Evolutionary conservation across 164 flowering plant species (phyloP).

Genomic region (Platanus orientalis): DNA sequence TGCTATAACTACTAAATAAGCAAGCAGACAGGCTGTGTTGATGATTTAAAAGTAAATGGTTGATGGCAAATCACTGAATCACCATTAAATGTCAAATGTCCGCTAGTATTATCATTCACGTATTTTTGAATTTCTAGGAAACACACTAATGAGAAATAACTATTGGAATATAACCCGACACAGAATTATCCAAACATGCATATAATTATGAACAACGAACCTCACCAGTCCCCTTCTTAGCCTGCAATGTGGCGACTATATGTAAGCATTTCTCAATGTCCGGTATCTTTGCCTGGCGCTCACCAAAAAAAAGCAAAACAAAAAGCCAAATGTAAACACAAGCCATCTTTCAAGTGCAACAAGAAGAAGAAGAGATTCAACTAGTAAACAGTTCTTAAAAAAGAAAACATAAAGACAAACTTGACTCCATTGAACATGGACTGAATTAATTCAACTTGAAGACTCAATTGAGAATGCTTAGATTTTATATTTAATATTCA

Average conservation of each 20-base stretch:
- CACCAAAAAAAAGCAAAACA: conserved; percentile 8
- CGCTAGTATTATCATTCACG: no score
- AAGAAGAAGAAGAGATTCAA: neutral
- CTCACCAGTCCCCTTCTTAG: conserved; percentile 91
- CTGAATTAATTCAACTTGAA: neutral
- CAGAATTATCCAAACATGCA: neutral
- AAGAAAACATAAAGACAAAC: neutral
- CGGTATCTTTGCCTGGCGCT: conserved; percentile 83
- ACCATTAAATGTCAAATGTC: no score
- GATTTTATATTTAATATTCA: no score
- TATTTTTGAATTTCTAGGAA: no score
- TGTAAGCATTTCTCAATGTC: conserved; percentile 95
- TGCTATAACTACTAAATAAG: no score
- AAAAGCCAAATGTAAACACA: neutral
- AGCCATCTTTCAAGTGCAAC: neutral
- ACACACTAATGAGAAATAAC: no score
- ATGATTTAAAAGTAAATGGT: no score
- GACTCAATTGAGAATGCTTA: no score
- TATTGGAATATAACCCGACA: neutral
- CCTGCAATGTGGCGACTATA: conserved; percentile 76
- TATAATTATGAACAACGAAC: conserved; percentile 45
- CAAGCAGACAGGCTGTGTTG: no score
- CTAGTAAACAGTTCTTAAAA: neutral
- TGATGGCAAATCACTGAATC: no score
- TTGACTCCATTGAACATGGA: neutral